Evolutionary conservation across 768 basidiomycete genomes (phyloP).

Genomic region (Mrakia blollopis): DNA sequence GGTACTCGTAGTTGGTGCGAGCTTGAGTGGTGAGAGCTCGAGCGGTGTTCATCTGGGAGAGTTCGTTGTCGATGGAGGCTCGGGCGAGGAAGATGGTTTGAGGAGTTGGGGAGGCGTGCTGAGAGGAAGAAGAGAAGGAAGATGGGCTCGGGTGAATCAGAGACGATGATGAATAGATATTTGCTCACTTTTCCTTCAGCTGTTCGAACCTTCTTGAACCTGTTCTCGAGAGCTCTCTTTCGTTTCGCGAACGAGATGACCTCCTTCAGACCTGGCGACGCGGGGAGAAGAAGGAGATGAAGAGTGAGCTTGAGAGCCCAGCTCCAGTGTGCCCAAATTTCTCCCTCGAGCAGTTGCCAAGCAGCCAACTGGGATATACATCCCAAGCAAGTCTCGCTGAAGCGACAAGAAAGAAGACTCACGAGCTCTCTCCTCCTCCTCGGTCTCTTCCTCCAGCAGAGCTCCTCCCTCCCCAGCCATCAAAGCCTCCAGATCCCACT

Average conservation of each 20-base stretch:
- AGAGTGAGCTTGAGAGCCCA: too few species aligned
- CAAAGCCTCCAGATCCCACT: conserved; percentile 43
- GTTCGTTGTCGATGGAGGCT: conserved; percentile 17
- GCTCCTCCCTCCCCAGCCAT: conserved; percentile 47
- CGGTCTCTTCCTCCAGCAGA: conserved; percentile 42
- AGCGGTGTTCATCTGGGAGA: not conserved
- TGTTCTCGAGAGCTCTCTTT: conserved; percentile 53
- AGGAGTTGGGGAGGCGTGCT: conserved; percentile 61
- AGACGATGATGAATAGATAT: not conserved
- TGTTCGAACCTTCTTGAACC: conserved; percentile 57
- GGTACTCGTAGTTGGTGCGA: not conserved
- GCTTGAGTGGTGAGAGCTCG: not conserved
- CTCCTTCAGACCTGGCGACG: conserved; percentile 50
- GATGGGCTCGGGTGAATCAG: not conserved
- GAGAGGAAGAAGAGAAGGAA: conserved; percentile 14
- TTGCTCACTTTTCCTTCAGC: conserved; percentile 53
- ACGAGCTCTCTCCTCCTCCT: conserved; percentile 47
- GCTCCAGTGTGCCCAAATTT: too few species aligned
- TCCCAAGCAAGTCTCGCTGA: too few species aligned
- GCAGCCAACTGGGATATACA: too few species aligned
- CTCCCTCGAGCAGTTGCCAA: too few species aligned
- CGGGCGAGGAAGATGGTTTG: conserved; percentile 44
- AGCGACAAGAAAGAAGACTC: not conserved
- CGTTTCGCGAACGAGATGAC: conserved; percentile 64
- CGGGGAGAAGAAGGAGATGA: too few species aligned